Percentiles rank a stretch among this genome's conserved stretches.
These are phyloP conservation scores for Pulicaria dysenterica DNA, from an alignment of 129 eudicot genomes.

Conservation along the genomic window DNA sequence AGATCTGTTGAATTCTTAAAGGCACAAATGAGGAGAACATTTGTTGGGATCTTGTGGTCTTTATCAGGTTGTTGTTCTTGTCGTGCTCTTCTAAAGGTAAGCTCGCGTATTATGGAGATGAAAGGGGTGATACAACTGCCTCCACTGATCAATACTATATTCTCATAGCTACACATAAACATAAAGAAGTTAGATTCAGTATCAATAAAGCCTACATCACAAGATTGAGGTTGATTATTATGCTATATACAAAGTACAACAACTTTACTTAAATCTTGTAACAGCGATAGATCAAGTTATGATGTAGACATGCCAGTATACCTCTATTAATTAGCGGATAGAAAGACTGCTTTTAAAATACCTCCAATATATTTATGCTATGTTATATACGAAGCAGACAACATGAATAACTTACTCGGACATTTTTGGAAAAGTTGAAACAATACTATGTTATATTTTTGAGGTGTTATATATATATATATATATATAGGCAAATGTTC, in stretches of 20 bases:
- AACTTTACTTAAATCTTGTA: too few relatives aligned
- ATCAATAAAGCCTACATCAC: neutral
- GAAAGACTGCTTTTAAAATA: too few relatives aligned
- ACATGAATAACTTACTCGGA: too few relatives aligned
- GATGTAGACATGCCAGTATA: too few relatives aligned
- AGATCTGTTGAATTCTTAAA: slow-evolving; percentile 59
- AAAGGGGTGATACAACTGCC: slow-evolving; percentile 74
- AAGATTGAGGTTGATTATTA: neutral
- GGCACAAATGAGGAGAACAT: slow-evolving; percentile 49
- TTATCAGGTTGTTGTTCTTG: slow-evolving; percentile 32
- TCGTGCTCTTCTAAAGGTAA: slow-evolving; percentile 39
- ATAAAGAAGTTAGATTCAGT: neutral
- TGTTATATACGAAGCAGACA: too few relatives aligned
- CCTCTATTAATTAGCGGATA: too few relatives aligned
- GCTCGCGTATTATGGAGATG: slow-evolving; percentile 67
- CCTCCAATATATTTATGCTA: too few relatives aligned
- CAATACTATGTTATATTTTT: too few relatives aligned
- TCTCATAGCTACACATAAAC: slow-evolving; percentile 42
- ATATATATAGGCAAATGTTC: too few relatives aligned
- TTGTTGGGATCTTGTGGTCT: slow-evolving; percentile 44
- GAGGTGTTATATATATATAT: too few relatives aligned
- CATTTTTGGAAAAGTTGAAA: too few relatives aligned
- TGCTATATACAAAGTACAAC: neutral
- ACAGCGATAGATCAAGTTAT: too few relatives aligned
- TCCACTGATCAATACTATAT: slow-evolving; percentile 66